Conservation (phyloP, 148 eudicot species). For the Simmondsia chinensis region DNA sequence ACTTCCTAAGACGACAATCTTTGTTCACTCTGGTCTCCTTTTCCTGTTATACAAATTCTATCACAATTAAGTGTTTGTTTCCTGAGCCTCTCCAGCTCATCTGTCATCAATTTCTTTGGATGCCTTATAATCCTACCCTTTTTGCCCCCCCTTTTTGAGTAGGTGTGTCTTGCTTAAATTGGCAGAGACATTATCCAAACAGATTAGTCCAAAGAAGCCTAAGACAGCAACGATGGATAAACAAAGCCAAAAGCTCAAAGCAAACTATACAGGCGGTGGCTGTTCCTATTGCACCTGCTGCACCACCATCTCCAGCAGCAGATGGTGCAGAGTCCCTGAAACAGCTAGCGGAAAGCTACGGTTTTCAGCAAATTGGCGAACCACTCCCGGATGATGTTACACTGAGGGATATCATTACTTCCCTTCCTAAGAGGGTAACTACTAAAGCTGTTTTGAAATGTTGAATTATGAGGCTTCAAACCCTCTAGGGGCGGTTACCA, state of each 20-base stretch:
- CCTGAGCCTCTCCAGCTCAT: too few relatives aligned
- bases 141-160: too few relatives aligned
- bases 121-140: too few relatives aligned
- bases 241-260: slow-evolving; percentile 17
- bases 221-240: slow-evolving; percentile 15
- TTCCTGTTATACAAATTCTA: too few relatives aligned
- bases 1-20: too few relatives aligned
- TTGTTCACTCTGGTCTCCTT: too few relatives aligned
- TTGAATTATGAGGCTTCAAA: slow-evolving; percentile 1
- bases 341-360: slow-evolving; percentile 59
- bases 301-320: slow-evolving; percentile 34
- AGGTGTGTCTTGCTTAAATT: slow-evolving; percentile 1
- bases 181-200: slow-evolving; percentile 9
- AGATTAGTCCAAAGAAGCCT: slow-evolving; percentile 11
- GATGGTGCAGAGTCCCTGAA: slow-evolving; percentile 45
- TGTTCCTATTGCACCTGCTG: slow-evolving; percentile 38
- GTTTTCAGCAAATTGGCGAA: slow-evolving; percentile 81
- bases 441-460: neutral
- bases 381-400: slow-evolving; percentile 80
- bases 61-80: too few relatives aligned
- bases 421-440: slow-evolving; percentile 71
- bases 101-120: too few relatives aligned
- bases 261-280: slow-evolving; percentile 53
- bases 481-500: too few relatives aligned
- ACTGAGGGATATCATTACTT: slow-evolving; percentile 52